A percentile compares a stretch with the other conserved stretches of the same genome.
Evolutionary conservation across 495 filamentous ascomycete genomes (phyloP).

Genomic region (Aspergillus homomorphus): DNA sequence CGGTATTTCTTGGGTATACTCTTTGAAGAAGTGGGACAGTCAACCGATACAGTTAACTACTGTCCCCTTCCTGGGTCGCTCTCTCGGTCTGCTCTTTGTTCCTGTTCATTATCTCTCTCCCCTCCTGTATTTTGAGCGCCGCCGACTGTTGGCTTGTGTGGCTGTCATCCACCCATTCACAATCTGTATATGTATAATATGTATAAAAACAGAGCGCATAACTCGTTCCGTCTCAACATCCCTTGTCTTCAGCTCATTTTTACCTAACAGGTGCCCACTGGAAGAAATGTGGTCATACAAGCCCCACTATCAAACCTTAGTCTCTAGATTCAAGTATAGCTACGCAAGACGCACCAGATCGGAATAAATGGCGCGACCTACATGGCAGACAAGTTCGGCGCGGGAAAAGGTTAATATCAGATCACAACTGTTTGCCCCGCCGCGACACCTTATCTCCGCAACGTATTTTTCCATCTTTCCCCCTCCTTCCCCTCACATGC

Average conservation of each 20-base stretch:
- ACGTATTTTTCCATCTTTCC: conserved; percentile 1
- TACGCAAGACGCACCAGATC: too few species aligned
- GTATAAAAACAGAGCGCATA: too few species aligned
- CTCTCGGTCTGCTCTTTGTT: conserved; percentile 4
- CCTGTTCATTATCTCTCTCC: conserved; percentile 17
- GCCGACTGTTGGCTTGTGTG: conserved; percentile 11
- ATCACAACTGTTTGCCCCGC: too few species aligned
- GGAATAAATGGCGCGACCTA: too few species aligned
- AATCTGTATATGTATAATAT: background rate
- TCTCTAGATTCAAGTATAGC: too few species aligned
- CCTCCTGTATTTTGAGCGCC: conserved; percentile 21
- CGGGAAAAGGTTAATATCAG: background rate
- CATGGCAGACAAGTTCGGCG: too few species aligned
- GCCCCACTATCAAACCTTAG: too few species aligned
- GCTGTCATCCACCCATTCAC: background rate
- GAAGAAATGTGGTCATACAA: too few species aligned
- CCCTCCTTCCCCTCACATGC: conserved; percentile 3
- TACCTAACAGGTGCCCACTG: too few species aligned
- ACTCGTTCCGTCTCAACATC: too few species aligned
- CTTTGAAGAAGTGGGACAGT: background rate
- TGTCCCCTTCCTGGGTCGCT: too few species aligned
- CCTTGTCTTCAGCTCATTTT: too few species aligned
- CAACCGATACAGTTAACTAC: background rate
- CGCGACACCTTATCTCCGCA: conserved; percentile 8
- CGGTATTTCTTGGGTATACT: conserved; percentile 10